phyloP scores from a whole-genome alignment of 2,329 filamentous ascomycete species.

The Alternaria gansuensis region DNA sequence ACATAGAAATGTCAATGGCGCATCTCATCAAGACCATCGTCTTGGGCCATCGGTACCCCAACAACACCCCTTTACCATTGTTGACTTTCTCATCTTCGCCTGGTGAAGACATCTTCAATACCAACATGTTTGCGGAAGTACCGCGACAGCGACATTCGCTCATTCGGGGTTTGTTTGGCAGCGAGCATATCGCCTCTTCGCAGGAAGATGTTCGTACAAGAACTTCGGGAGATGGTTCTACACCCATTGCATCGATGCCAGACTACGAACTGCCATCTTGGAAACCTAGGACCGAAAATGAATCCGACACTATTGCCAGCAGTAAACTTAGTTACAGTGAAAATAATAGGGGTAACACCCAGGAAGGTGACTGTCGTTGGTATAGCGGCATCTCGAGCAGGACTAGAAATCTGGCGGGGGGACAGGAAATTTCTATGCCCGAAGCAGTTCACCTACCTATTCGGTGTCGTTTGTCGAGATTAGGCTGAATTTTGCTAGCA shows the following conservation, averaged over 20 bases:
- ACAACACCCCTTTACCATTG: background rate
- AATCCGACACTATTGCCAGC: background rate
- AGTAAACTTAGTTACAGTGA: background rate
- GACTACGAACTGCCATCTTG: background rate
- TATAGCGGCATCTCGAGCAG: background rate
- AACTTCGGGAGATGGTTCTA: slow-evolving; percentile 20
- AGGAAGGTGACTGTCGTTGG: background rate
- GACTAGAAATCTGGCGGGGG: background rate
- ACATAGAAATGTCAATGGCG: slow-evolving; percentile 50
- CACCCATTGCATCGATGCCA: slow-evolving; percentile 14
- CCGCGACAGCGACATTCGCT: slow-evolving; percentile 16
- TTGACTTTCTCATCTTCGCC: slow-evolving; percentile 9
- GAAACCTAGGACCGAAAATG: background rate
- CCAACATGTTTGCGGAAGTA: slow-evolving; percentile 11
- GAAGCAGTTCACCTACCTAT: background rate
- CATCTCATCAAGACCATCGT: slow-evolving; percentile 53
- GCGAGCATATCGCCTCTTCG: slow-evolving; percentile 1
- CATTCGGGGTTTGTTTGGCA: slow-evolving; percentile 21
- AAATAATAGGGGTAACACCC: background rate
- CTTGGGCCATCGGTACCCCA: slow-evolving; percentile 16
- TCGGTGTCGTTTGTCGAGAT: background rate
- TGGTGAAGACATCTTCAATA: background rate
- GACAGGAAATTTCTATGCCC: background rate
- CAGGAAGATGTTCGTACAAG: slow-evolving; percentile 10
- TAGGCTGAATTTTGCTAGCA: background rate